Evolutionary conservation across 2,329 filamentous ascomycete species (phyloP).

Genomic region (Aspergillus pseudoterreus): DNA sequence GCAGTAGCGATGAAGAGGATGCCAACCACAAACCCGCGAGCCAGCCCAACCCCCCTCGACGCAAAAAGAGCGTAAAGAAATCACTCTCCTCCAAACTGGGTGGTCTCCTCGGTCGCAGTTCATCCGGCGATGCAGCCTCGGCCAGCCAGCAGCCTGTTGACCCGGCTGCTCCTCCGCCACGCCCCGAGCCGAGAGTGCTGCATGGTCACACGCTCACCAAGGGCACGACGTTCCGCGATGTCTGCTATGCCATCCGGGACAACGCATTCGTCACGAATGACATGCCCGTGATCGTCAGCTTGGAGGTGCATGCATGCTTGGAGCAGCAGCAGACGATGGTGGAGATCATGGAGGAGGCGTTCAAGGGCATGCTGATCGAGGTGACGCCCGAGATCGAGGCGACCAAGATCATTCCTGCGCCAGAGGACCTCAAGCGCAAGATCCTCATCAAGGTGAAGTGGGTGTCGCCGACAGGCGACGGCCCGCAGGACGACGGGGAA

Average conservation of each 20-base stretch:
- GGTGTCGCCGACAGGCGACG: constrained; percentile 44
- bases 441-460: constrained; percentile 82
- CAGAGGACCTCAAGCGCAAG: constrained; percentile 70
- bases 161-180: constrained; percentile 17
- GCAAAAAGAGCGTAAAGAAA: constrained; percentile 10
- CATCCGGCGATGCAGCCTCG: constrained; percentile 2
- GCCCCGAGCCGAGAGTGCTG: constrained; percentile 71
- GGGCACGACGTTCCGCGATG: constrained; percentile 80
- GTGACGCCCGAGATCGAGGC: constrained; percentile 53
- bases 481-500: constrained; percentile 23
- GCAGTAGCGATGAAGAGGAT: constrained; percentile 20
- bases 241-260: constrained; percentile 75
- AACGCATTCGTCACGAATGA: constrained; percentile 72
- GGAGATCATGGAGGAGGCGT: constrained; percentile 86
- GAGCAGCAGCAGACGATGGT: constrained; percentile 92
- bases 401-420: constrained; percentile 58
- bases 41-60: constrained; percentile 13
- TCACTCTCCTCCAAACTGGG: constrained; percentile 21
- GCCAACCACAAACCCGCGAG: constrained; percentile 16
- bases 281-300: constrained; percentile 82
- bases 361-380: constrained; percentile 72
- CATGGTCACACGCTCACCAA: constrained; percentile 85
- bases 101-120: constrained; percentile 19
- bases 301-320: constrained; percentile 81
- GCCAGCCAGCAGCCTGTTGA: neutral